phyloP scores from a whole-genome alignment of 495 filamentous ascomycete species.

The Penicillium goetzii region DNA sequence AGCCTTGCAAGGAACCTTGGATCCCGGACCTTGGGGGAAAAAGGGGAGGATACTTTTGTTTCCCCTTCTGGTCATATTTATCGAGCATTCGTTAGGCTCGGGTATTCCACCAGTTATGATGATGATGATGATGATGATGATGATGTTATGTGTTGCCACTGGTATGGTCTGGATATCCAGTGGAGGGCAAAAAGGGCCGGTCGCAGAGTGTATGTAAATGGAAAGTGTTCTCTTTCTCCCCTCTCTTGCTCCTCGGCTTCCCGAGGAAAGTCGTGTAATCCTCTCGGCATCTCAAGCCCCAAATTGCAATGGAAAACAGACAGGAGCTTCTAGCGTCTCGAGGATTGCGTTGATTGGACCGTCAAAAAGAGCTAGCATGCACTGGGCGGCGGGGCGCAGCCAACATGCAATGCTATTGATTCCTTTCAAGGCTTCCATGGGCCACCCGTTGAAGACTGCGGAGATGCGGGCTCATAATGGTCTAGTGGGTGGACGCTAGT shows the following conservation, averaged over 20 bases:
- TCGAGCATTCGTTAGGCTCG: too few relatives aligned
- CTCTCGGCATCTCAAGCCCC: constrained; percentile 17
- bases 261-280: constrained; percentile 10
- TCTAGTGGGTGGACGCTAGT: constrained; percentile 21
- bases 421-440: neutral
- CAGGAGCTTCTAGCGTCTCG: constrained; percentile 8
- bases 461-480: constrained; percentile 14
- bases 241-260: constrained; percentile 14
- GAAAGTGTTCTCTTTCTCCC: neutral
- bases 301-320: neutral
- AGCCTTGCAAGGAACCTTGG: constrained; percentile 19
- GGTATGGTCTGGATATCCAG: constrained; percentile 2
- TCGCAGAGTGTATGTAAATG: neutral
- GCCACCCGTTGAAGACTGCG: constrained; percentile 22
- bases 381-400: constrained; percentile 3
- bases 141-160: neutral
- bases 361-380: neutral
- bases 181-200: neutral
- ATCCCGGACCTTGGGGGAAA: too few relatives aligned
- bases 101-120: neutral
- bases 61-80: neutral
- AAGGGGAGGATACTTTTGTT: neutral
- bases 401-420: neutral
- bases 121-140: too few relatives aligned
- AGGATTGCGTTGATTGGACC: constrained; percentile 21